A percentile compares a stretch with the other conserved stretches of the same genome.
Conservation (phyloP, 495 filamentous ascomycete genomes). For the Neurospora pannonica region DNA sequence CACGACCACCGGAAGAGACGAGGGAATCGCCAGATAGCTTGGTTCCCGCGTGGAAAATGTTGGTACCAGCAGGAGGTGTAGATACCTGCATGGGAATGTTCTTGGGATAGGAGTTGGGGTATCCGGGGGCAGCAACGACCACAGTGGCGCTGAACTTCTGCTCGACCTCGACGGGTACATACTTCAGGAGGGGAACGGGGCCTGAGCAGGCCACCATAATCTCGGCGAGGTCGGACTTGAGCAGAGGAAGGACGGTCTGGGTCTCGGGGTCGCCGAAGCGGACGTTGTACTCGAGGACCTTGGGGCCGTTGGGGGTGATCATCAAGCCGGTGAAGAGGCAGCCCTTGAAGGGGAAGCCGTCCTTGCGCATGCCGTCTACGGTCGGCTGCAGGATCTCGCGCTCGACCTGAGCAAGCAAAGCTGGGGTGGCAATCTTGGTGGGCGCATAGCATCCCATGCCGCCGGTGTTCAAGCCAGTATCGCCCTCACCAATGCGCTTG, state of each 20-base stretch:
- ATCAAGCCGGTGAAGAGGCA: conserved; percentile 93
- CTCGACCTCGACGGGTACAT: conserved; percentile 57
- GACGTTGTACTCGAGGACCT: conserved; percentile 93
- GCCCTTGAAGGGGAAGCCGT: conserved; percentile 71
- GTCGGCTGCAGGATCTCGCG: conserved; percentile 80
- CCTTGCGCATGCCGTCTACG: conserved; percentile 76
- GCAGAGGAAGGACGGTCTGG: conserved; percentile 78
- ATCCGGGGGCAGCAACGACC: conserved; percentile 89
- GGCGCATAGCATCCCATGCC: conserved; percentile 98
- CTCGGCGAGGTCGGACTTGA: conserved; percentile 83
- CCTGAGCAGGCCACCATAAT: conserved; percentile 82
- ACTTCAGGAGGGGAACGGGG: conserved; percentile 60
- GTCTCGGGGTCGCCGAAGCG: conserved; percentile 95
- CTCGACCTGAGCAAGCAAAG: conserved; percentile 68
- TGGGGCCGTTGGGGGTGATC: conserved; percentile 79
- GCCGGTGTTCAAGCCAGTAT: conserved; percentile 88
- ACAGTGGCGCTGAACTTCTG: conserved; percentile 74
- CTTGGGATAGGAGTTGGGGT: conserved; percentile 81
- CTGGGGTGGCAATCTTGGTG: conserved; percentile 68
- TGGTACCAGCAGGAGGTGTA: conserved; percentile 36
- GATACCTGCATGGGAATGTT: conserved; percentile 60
- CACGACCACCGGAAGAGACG: conserved; percentile 73
- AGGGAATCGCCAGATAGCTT: conserved; percentile 48
- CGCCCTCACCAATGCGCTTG: conserved; percentile 87
- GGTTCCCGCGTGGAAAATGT: conserved; percentile 93